Evolutionary conservation across 306 rosid species (phyloP), one percentile per base, ranked within the genome.

Genomic region (Cicer arietinum): DNA sequence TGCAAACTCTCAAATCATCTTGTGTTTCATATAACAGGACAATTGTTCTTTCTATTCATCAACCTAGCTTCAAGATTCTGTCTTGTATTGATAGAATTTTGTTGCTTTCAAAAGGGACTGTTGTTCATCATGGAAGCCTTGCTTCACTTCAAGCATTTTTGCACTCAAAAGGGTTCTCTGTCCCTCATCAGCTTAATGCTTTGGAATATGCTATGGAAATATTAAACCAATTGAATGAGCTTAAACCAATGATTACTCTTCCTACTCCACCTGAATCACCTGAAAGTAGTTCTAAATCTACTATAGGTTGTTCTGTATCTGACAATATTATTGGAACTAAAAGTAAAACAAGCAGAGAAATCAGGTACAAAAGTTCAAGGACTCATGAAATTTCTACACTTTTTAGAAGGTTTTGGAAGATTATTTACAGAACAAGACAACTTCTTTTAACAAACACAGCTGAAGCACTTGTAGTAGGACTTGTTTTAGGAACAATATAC

Each of bases 121-220:
- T 94, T 0, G 84, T 94, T 47, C 95, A 94, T 52, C 97, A 94
- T 13, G 98, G 97, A 58, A 82, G 79, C 9, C 80, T 91, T 51
- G 77, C 86, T 42, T 85, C 95, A 0, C 89, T 94, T 2, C 90
- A 90, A 60, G 18, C 74, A 0, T 94, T 84, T 74, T 74, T 94
- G 40, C 85, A 51, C 43, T 75, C 86, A 2, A 86, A 82, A 51
- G 97, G 87, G 17, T 94, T 90, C 80, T 81, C 89, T 10, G 90
- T 94, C 7, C 97, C 98, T 58, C 89, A 89, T 8, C 98, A 94
- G 71, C 98, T 94, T 74, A 94, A 91, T 67, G 87, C 98, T 0
- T 81, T 94, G 59, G 97, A 94, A 75, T 91, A 87, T 17, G 83
- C 98, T 10, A 94, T 91, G 98, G 97, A 94, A 70, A 84, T 91